These are phyloP conservation scores for Puccinellia tenuiflora DNA, from an alignment of 176 grass and related monocot species.

Conservation along the genomic window DNA sequence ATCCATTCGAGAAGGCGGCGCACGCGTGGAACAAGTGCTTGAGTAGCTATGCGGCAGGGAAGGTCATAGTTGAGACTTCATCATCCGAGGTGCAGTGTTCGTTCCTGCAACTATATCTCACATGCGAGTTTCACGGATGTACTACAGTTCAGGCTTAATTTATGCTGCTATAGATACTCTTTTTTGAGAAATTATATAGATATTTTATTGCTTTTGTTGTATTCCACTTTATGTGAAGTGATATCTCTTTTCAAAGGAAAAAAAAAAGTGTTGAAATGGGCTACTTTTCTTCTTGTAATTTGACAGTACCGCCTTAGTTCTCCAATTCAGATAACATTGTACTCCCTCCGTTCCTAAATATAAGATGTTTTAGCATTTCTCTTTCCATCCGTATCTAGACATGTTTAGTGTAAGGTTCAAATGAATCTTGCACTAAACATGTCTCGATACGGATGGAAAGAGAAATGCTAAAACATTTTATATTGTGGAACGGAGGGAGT, in stretches of 20 bases:
- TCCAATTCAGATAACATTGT: not conserved
- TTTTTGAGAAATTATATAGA: too few species aligned
- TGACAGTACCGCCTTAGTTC: not conserved
- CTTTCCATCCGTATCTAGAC: too few species aligned
- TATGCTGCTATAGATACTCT: not conserved
- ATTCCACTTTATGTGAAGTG: not conserved
- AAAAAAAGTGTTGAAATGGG: not conserved
- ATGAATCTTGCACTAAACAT: too few species aligned
- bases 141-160: not conserved
- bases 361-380: too few species aligned
- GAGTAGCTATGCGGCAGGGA: conserved; percentile 28
- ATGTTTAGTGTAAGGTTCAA: too few species aligned
- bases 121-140: not conserved
- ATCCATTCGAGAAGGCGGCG: conserved; percentile 12
- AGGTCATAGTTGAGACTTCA: conserved; percentile 34
- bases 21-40: conserved; percentile 40
- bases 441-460: too few species aligned
- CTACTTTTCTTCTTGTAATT: not conserved
- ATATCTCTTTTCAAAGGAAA: not conserved
- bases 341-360: too few species aligned
- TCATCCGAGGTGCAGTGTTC: not conserved
- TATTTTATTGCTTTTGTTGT: too few species aligned
- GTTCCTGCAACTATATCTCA: not conserved
- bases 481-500: too few species aligned
- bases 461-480: too few species aligned